Conservation (phyloP, 179 eudicot genomes). For the Silene noctiflora region DNA sequence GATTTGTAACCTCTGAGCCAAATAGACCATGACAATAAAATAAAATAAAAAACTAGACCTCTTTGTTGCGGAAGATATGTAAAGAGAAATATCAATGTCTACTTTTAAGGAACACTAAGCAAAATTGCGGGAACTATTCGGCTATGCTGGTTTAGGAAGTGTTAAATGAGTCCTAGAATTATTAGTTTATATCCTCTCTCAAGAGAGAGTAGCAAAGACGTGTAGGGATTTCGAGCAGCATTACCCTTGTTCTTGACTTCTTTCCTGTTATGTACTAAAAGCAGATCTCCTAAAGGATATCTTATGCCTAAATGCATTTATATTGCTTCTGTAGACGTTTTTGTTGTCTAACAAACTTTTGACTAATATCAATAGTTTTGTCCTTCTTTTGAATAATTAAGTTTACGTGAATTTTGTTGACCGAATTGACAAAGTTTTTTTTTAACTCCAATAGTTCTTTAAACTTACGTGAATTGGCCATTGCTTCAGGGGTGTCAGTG, state of each 20-base stretch:
- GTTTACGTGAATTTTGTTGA: background rate
- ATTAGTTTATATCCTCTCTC: background rate
- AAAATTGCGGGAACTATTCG: background rate
- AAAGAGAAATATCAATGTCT: too few species aligned
- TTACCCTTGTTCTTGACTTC: background rate
- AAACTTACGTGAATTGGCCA: background rate
- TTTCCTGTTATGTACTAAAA: background rate
- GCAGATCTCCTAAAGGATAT: background rate
- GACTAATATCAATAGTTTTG: background rate
- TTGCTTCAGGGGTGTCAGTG: constrained; percentile 19
- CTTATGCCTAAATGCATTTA: background rate
- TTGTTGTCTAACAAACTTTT: background rate
- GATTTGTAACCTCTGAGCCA: too few species aligned
- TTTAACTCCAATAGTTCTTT: background rate
- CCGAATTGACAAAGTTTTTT: background rate
- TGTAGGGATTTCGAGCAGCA: background rate
- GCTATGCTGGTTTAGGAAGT: background rate
- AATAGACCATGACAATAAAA: too few species aligned
- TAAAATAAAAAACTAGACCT: too few species aligned
- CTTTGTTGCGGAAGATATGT: too few species aligned
- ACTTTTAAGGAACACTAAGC: background rate
- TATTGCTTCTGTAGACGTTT: background rate
- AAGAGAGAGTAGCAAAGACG: background rate
- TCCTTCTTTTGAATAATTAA: background rate
- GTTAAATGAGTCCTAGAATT: background rate